Evolutionary conservation across 2,329 filamentous ascomycete genomes (phyloP).

Genomic region (Metarhizium brunneum): DNA sequence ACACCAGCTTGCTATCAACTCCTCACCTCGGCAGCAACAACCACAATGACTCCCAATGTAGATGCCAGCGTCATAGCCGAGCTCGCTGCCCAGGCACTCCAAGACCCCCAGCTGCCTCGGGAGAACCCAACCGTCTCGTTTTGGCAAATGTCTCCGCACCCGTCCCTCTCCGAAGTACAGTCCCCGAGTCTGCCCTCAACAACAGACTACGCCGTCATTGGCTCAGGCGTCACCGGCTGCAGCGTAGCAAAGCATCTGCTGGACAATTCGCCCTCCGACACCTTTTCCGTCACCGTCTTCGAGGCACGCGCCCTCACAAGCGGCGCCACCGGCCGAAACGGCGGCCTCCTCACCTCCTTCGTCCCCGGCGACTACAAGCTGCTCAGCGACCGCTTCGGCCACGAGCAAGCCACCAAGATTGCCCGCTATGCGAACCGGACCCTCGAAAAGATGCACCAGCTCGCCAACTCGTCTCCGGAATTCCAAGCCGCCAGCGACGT

Average conservation of each 20-base stretch:
- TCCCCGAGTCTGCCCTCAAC: conserved; percentile 10
- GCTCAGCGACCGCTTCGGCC: too few relatives aligned
- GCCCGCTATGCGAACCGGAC: conserved; percentile 31
- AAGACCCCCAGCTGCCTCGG: conserved; percentile 16
- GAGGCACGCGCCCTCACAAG: conserved; percentile 19
- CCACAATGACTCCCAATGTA: background rate
- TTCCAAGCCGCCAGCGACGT: conserved; percentile 8
- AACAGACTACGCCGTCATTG: conserved; percentile 18
- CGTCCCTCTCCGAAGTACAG: conserved; percentile 13
- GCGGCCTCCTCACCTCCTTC: too few relatives aligned
- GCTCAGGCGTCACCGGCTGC: conserved; percentile 21
- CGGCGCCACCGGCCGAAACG: conserved; percentile 15
- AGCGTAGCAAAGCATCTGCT: conserved; percentile 17
- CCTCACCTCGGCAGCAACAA: too few relatives aligned
- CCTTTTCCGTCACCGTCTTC: conserved; percentile 12
- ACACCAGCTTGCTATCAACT: too few relatives aligned
- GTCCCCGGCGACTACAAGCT: too few relatives aligned
- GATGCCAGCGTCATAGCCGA: background rate
- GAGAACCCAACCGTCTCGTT: conserved; percentile 14
- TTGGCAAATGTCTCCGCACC: conserved; percentile 18
- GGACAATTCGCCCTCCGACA: conserved; percentile 6
- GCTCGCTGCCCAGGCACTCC: conserved; percentile 1
- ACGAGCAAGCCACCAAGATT: conserved; percentile 28
- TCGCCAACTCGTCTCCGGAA: conserved; percentile 10
- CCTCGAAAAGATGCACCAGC: conserved; percentile 16